Evolutionary conservation across 2,329 filamentous ascomycete genomes (phyloP), one percentile per base, ranked within the genome.

Genomic region (Paracamarosporium sp.): DNA sequence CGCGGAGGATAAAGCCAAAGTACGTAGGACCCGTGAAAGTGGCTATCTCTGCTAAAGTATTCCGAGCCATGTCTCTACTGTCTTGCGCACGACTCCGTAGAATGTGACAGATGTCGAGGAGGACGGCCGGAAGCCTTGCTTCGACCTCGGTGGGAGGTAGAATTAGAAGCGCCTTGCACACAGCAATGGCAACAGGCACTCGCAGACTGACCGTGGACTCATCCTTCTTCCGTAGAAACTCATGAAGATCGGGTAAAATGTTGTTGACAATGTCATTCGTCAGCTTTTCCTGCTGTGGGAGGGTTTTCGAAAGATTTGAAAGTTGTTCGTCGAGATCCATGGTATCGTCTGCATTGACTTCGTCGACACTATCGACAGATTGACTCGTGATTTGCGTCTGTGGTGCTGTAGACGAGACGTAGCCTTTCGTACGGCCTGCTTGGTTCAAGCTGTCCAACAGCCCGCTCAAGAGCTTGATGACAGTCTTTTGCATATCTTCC

Each of bases 71-170:
- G 67, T 99, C 95, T 74, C 95, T 86, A 45, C 94, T 90, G 67
- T 97, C 93, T 76, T 92, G 90, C 7, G 92, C 86, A 74, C 93
- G 91, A 73, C 93, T 98, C 62, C 93, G 89, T 46, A 99, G 83
- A 59, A 98, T 96, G 64, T 97, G 91, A 72, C 91, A 96, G 30
- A 98, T 90, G 73, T 99, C 95, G 0, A 95, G 91, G 44, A 99
- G 82, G 3, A 98, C 89, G 8, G 90, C 86, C 0, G 94, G 91
- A 17, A 99, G 83, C 56, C 89, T 88, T 58, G 88, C 83, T 46
- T 89, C 85, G 72, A 97, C 86, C 47, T 92, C 86, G 6, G 88
- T 82, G 46, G 86, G 80, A 0, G 95, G 90, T 24, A 99, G 83
- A 17, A 97, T 80, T 58, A 90, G 90, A 51, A 99, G 81, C 15